Percentiles rank a stretch among this genome's conserved stretches.
These are phyloP conservation scores for Tausonia pullulans DNA, from an alignment of 1,284 basidiomycete genomes.

Conservation along the genomic window DNA sequence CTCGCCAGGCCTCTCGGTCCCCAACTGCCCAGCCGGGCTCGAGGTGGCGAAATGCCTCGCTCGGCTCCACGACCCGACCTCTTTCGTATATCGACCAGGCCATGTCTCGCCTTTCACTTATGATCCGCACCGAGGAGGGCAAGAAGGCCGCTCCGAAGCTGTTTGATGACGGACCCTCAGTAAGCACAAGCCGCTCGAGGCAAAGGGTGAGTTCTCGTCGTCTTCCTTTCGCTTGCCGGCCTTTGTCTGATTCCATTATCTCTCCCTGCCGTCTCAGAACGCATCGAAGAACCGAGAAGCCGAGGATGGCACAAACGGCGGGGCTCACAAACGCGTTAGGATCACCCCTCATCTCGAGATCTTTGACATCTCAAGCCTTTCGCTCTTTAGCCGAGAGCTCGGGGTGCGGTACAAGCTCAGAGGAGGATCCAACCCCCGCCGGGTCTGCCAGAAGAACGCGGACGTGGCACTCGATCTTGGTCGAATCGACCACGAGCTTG, in stretches of 20 bases:
- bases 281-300: not conserved
- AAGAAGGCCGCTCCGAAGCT: conserved; percentile 17
- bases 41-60: conserved; percentile 20
- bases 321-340: not conserved
- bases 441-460: not conserved
- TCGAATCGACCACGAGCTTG: conserved; percentile 10
- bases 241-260: not conserved
- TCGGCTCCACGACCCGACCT: conserved; percentile 2
- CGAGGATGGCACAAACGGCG: not conserved
- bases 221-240: not conserved
- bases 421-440: not conserved
- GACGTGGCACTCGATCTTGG: not conserved
- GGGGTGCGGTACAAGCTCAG: not conserved
- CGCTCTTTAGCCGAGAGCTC: not conserved
- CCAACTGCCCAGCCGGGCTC: conserved; percentile 29
- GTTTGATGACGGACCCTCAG: conserved; percentile 12
- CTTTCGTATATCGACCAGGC: conserved; percentile 5
- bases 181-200: too few species aligned
- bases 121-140: conserved; percentile 7
- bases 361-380: not conserved
- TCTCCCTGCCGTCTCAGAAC: not conserved
- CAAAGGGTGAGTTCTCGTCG: too few species aligned
- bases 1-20: conserved; percentile 23
- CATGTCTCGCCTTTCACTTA: not conserved
- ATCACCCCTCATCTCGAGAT: not conserved